Percentiles rank a stretch among this genome's conserved stretches.
phyloP scores from a whole-genome alignment of 2,329 filamentous ascomycete genomes.

The Colletotrichum tamarilloi region DNA sequence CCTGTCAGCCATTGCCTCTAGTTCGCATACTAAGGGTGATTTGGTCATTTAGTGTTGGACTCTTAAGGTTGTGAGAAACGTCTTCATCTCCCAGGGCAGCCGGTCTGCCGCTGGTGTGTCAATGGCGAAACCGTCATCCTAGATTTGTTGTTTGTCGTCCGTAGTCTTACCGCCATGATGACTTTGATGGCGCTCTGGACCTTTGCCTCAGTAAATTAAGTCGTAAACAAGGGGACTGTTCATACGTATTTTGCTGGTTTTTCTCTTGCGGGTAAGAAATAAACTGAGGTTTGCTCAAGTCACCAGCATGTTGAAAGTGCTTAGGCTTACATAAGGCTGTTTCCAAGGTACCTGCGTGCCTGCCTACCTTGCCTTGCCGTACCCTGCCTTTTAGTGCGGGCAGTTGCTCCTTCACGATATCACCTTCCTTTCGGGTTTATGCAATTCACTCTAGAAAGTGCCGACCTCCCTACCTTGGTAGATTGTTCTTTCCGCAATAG shows the following conservation, averaged over 20 bases:
- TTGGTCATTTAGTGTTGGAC: background rate
- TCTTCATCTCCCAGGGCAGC: slow-evolving; percentile 1
- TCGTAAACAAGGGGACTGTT: background rate
- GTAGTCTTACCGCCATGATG: background rate
- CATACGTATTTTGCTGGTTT: background rate
- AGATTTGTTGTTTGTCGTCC: background rate
- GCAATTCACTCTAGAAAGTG: no score
- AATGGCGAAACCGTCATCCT: background rate
- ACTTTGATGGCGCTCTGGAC: background rate
- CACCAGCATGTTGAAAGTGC: background rate
- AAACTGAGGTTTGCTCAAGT: background rate
- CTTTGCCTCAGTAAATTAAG: background rate
- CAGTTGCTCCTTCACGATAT: background rate
- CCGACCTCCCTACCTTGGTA: no score
- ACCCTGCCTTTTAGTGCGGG: background rate
- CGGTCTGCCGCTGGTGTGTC: background rate
- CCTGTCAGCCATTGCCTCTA: slow-evolving; percentile 1
- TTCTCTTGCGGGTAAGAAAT: background rate
- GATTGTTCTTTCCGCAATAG: no score
- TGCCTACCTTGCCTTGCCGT: no score
- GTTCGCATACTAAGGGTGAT: background rate
- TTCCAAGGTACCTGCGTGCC: no score
- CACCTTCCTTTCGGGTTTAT: background rate
- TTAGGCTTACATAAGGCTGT: background rate
- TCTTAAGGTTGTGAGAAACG: background rate